Conservation (phyloP, 140 eudicot species). For the Anethum foeniculum region DNA sequence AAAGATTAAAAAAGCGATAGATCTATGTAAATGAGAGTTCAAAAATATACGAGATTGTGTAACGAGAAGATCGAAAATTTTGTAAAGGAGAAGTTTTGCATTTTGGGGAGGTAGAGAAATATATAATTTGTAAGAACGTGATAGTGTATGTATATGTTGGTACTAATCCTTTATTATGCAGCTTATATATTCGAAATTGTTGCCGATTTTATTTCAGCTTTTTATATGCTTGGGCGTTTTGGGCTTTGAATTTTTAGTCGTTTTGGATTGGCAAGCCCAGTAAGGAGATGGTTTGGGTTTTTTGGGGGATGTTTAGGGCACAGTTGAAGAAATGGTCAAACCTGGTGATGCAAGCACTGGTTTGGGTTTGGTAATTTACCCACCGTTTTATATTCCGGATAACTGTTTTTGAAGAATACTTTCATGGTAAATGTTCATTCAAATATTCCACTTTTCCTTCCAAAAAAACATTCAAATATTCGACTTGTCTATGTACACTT, state of each 20-base stretch:
- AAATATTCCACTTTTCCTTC: no score
- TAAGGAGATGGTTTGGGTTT: neutral
- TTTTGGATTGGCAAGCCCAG: neutral
- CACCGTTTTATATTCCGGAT: no score
- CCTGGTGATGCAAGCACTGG: neutral
- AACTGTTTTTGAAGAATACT: no score
- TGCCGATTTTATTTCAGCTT: neutral
- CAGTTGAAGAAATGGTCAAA: neutral
- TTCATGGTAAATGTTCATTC: no score
- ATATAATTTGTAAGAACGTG: neutral
- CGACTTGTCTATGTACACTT: no score
- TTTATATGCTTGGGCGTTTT: neutral
- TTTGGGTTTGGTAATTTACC: no score
- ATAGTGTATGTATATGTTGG: neutral
- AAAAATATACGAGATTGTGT: neutral
- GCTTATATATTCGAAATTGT: neutral
- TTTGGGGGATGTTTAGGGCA: neutral
- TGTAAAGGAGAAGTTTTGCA: slow-evolving; percentile 1
- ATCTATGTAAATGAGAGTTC: neutral
- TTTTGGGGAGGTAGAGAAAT: neutral
- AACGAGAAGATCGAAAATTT: neutral
- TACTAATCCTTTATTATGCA: neutral
- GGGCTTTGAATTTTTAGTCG: neutral
- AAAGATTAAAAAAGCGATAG: neutral
- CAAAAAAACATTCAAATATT: no score